A percentile compares a stretch with the other conserved stretches of the same genome.
These are phyloP conservation scores for Extremus antarcticus DNA, from an alignment of 495 filamentous ascomycete species.

Conservation along the genomic window DNA sequence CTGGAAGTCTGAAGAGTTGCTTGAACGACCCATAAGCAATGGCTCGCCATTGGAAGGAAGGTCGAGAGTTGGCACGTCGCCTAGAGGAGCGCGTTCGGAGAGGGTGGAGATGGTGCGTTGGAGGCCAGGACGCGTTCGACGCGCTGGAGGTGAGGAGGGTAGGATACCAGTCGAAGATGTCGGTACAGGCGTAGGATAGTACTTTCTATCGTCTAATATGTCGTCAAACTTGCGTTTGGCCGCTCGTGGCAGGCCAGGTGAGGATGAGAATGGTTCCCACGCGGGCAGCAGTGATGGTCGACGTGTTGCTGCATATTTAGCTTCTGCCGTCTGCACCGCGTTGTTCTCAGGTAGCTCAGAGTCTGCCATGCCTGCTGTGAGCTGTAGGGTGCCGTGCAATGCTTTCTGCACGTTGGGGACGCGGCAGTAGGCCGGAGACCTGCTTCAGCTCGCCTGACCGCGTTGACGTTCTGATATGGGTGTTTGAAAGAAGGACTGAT, in stretches of 20 bases:
- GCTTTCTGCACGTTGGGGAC: not conserved
- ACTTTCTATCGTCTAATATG: conserved; percentile 44
- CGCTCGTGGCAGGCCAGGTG: conserved; percentile 56
- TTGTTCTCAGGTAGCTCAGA: not conserved
- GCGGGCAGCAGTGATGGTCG: conserved; percentile 68
- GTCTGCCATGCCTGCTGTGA: conserved; percentile 3
- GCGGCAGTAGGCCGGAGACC: not conserved
- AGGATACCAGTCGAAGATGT: conserved; percentile 88
- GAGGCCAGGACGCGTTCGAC: conserved; percentile 41
- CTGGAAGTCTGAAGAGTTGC: conserved; percentile 83
- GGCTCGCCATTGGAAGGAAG: conserved; percentile 74
- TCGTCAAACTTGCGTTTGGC: conserved; percentile 32
- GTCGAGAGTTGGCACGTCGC: conserved; percentile 65
- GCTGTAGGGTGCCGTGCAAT: conserved; percentile 9
- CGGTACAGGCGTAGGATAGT: conserved; percentile 83
- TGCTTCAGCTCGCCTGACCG: not conserved
- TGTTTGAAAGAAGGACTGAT: conserved; percentile 3
- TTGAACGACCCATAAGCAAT: conserved; percentile 79
- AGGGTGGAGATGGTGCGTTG: conserved; percentile 54
- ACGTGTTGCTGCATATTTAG: conserved; percentile 8
- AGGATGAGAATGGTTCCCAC: conserved; percentile 86
- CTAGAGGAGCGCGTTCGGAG: conserved; percentile 76
- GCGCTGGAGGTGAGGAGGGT: conserved; percentile 65
- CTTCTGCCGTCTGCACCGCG: not conserved
- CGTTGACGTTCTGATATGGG: conserved; percentile 4